phyloP scores from a whole-genome alignment of 768 basidiomycete genomes.

The Boletus fagicola region DNA sequence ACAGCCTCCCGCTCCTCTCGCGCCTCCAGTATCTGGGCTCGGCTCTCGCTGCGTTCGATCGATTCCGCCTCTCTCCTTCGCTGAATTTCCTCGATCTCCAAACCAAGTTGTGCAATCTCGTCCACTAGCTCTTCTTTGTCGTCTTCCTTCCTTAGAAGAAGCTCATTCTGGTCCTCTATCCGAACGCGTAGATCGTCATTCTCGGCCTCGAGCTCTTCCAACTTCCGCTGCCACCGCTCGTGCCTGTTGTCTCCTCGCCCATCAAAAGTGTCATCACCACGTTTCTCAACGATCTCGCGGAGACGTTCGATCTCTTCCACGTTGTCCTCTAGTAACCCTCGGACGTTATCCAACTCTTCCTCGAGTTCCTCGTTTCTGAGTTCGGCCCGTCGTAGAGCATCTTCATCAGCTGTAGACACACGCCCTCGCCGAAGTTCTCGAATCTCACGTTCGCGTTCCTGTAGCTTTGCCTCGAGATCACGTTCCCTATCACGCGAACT shows the following conservation, averaged over 20 bases:
- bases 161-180: constrained; percentile 57
- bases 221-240: constrained; percentile 45
- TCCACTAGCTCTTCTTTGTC: constrained; percentile 72
- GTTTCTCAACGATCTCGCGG: constrained; percentile 62
- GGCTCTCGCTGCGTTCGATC: constrained; percentile 69
- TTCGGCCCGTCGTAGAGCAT: constrained; percentile 53
- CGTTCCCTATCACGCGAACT: constrained; percentile 54
- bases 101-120: constrained; percentile 56
- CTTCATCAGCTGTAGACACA: constrained; percentile 44
- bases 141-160: constrained; percentile 58
- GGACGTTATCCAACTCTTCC: constrained; percentile 68
- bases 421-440: constrained; percentile 60
- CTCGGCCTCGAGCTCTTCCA: constrained; percentile 60
- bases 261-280: constrained; percentile 42
- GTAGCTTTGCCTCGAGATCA: constrained; percentile 74
- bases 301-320: constrained; percentile 79
- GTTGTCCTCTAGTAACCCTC: constrained; percentile 74
- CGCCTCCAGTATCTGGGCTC: constrained; percentile 68
- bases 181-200: constrained; percentile 59
- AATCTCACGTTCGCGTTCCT: constrained; percentile 69
- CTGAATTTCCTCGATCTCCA: constrained; percentile 67
- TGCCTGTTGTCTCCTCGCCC: constrained; percentile 41
- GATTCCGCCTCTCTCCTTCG: constrained; percentile 60
- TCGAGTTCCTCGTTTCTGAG: constrained; percentile 66
- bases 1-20: constrained; percentile 72